Base-by-base conservation (phyloP, 2,329 filamentous ascomycete species). In the Penicillium brevicompactum region DNA sequence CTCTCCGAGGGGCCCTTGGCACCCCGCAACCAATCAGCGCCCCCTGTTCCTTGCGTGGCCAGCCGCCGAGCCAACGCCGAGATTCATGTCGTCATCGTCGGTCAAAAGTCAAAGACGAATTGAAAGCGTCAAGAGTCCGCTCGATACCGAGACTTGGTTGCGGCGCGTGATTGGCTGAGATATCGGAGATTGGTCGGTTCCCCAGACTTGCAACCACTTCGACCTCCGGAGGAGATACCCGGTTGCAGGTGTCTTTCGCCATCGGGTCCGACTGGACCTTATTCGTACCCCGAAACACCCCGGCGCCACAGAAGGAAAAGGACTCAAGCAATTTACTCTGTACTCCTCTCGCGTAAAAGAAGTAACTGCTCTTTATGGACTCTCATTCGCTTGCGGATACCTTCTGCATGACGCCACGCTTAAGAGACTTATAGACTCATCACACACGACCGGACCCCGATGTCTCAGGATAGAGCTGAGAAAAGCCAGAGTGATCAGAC, bases 401-500 rank as follows among this genome's bases (percentile, higher is more conserved):
- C 32, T 67, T 68, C 57, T 69, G 69, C 55, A 69, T 70, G 69
- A 62, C 63, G 52, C 69, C 69, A n/a, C 45, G 67, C 69, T 55
- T 72, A 67, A n/a, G 54, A 48, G 45, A 47, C 56, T 53, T 46
- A 57, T 55, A 59, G 53, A 59, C 55, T 58, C 44, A 49, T 44
- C 27, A 5, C 34, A 45, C 43, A 32, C 48, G 53, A 42, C 22
- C n/a, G n/a, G n/a, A n/a, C n/a, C n/a, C n/a, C n/a, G n/a, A 66
- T 66, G 63, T 65, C 63, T 46, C 49, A 56, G 56, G 62, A 65
- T 41, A 56, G 53, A 49, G n/a, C n/a, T n/a, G 21, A 59, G n/a
- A 53, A 62, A 48, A 53, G 52, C 46, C 40, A 54, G 13, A 24
- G 27, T 9, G 61, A 59, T 18, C 81, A 80, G 61, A 78, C 78